Evolutionary conservation across 2,329 filamentous ascomycete species (phyloP).

Genomic region (Trichophyton schoenleinii): DNA sequence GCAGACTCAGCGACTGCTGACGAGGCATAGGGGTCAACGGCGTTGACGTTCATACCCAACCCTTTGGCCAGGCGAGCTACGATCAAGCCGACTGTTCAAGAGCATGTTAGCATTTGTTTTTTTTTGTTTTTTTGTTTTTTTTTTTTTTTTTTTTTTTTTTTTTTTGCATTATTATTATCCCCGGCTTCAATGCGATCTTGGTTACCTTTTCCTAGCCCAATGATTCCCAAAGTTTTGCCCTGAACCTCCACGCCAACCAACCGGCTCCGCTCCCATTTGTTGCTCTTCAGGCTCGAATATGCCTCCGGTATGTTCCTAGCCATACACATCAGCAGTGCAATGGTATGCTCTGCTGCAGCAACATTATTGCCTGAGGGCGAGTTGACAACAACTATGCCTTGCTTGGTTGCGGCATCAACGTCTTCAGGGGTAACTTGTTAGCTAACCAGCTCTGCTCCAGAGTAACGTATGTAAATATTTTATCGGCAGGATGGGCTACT

Average conservation of each 20-base stretch:
- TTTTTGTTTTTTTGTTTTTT: too few relatives aligned
- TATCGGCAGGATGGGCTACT: slow-evolving; percentile 2
- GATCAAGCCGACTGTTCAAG: slow-evolving; percentile 52
- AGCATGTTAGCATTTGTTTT: neutral
- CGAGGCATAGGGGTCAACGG: slow-evolving; percentile 67
- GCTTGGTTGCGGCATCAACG: slow-evolving; percentile 56
- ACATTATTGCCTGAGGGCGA: slow-evolving; percentile 68
- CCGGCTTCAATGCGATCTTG: neutral
- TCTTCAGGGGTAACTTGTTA: slow-evolving; percentile 27
- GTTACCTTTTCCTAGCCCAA: slow-evolving; percentile 64
- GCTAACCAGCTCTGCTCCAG: neutral
- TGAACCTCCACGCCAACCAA: slow-evolving; percentile 68
- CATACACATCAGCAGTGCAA: slow-evolving; percentile 60
- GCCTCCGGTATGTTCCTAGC: slow-evolving; percentile 62
- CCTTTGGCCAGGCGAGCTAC: slow-evolving; percentile 69
- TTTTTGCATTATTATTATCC: neutral
- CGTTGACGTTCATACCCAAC: slow-evolving; percentile 61
- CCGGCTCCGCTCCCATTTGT: slow-evolving; percentile 61
- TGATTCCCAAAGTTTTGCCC: slow-evolving; percentile 61
- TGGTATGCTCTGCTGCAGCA: slow-evolving; percentile 66
- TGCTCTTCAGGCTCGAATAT: slow-evolving; percentile 55
- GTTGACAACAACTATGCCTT: slow-evolving; percentile 70
- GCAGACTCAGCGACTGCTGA: slow-evolving; percentile 56
- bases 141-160: too few relatives aligned
- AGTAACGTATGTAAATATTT: too few relatives aligned